Percentiles rank a stretch among this genome's conserved stretches.
phyloP scores from a whole-genome alignment of 768 basidiomycete genomes.

The Dacryopinax primogenitus region DNA sequence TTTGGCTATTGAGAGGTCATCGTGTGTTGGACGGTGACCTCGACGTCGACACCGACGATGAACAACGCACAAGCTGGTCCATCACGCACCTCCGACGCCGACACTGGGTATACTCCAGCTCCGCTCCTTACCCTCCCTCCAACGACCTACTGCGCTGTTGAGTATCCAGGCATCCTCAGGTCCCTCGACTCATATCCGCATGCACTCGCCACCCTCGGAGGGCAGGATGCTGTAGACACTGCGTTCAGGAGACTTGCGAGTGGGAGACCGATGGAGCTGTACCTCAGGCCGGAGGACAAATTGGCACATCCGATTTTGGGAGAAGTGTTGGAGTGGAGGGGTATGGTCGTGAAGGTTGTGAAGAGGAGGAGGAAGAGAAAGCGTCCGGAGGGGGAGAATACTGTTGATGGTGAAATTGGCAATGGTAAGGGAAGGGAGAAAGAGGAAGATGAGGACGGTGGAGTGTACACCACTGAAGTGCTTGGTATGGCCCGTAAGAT shows the following conservation, averaged over 20 bases:
- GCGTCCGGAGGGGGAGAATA: conserved; percentile 10
- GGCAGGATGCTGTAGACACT: conserved; percentile 53
- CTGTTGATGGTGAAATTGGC: conserved; percentile 17
- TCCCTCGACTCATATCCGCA: conserved; percentile 43
- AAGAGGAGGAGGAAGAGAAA: conserved; percentile 48
- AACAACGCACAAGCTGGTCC: not conserved
- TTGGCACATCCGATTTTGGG: conserved; percentile 79
- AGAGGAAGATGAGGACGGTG: conserved; percentile 25
- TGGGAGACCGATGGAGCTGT: conserved; percentile 55
- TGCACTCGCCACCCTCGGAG: conserved; percentile 55
- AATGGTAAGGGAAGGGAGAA: conserved; percentile 24
- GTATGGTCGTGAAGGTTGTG: conserved; percentile 73
- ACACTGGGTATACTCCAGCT: conserved; percentile 14
- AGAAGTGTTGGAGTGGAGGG: conserved; percentile 60
- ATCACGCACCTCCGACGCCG: not conserved
- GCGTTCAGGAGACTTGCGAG: conserved; percentile 61
- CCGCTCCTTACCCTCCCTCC: conserved; percentile 20
- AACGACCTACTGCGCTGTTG: conserved; percentile 60
- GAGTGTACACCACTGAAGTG: conserved; percentile 63
- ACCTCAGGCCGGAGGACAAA: conserved; percentile 56
- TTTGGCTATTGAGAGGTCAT: too few relatives aligned
- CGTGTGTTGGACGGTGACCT: too few relatives aligned
- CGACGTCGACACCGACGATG: too few relatives aligned
- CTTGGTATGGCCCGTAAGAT: conserved; percentile 70
- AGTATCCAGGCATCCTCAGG: conserved; percentile 77